A percentile compares a stretch with the other conserved stretches of the same genome.
Evolutionary conservation across 2,329 filamentous ascomycete genomes (phyloP).

Genomic region (Cadophora luteo-olivacea): DNA sequence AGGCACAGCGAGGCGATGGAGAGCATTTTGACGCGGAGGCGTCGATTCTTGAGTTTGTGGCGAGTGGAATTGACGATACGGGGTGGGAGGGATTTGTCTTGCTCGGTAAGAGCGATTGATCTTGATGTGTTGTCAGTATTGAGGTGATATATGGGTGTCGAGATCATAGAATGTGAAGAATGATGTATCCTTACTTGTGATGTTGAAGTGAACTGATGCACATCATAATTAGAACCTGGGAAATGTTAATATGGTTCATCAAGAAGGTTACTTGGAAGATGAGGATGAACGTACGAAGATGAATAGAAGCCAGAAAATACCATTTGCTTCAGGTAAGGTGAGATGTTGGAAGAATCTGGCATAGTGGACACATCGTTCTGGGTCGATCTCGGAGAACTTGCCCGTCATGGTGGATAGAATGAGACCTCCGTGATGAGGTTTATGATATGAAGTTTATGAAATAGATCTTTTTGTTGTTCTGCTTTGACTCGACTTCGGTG

Average conservation of each 20-base stretch:
- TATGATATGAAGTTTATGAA: background rate
- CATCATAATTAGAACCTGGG: slow-evolving; percentile 49
- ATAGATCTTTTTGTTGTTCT: background rate
- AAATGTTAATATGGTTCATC: background rate
- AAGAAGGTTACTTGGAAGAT: background rate
- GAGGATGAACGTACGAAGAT: slow-evolving; percentile 41
- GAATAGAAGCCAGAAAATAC: slow-evolving; percentile 56
- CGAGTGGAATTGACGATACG: slow-evolving; percentile 39
- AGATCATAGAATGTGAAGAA: background rate
- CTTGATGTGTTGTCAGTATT: slow-evolving; percentile 22
- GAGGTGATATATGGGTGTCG: background rate
- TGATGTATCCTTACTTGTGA: slow-evolving; percentile 35
- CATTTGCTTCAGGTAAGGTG: slow-evolving; percentile 51
- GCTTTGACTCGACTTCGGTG: background rate
- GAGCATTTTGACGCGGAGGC: slow-evolving; percentile 46
- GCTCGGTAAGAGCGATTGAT: slow-evolving; percentile 32
- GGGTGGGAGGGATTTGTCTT: slow-evolving; percentile 24
- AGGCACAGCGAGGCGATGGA: slow-evolving; percentile 53
- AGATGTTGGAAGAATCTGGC: slow-evolving; percentile 54
- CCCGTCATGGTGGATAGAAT: slow-evolving; percentile 44
- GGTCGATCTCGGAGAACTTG: slow-evolving; percentile 44
- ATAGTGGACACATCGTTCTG: slow-evolving; percentile 48
- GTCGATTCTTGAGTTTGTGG: slow-evolving; percentile 25
- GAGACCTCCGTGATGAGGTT: slow-evolving; percentile 5
- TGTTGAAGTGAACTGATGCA: slow-evolving; percentile 50